These are phyloP conservation scores for Paraphaeosphaeria sporulosa DNA, from an alignment of 2,329 filamentous ascomycete genomes.

Conservation along the genomic window DNA sequence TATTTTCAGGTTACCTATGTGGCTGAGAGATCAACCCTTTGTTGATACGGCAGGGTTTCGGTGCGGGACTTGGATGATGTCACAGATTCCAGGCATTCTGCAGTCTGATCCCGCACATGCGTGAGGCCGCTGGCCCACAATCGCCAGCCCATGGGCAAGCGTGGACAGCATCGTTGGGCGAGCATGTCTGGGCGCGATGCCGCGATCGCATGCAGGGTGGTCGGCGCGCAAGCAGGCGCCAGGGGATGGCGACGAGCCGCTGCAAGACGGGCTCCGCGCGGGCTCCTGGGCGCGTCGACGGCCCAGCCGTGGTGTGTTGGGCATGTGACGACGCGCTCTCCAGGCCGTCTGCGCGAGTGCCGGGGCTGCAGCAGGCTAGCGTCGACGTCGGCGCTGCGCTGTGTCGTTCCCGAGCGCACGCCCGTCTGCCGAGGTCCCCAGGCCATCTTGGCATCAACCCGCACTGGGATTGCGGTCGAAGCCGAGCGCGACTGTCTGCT, in stretches of 20 bases:
- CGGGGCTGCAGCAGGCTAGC: too few relatives aligned
- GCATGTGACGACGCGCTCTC: neutral
- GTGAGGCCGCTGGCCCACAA: neutral
- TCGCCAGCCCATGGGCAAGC: neutral
- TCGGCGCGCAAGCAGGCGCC: constrained; percentile 7
- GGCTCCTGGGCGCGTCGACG: constrained; percentile 12
- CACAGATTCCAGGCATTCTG: neutral
- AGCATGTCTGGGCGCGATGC: neutral
- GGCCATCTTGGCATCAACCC: constrained; percentile 22
- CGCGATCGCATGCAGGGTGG: constrained; percentile 6
- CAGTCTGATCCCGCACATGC: neutral
- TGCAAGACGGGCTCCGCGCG: too few relatives aligned
- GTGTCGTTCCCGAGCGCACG: constrained; percentile 17
- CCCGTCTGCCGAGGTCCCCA: constrained; percentile 29
- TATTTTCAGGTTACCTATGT: constrained; percentile 3
- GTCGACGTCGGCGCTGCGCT: too few relatives aligned
- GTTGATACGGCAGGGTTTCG: neutral
- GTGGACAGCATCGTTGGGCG: too few relatives aligned
- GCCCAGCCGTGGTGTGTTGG: neutral
- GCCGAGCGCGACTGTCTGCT: constrained; percentile 9
- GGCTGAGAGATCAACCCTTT: constrained; percentile 2
- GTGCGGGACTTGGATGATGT: constrained; percentile 8
- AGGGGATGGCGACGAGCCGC: too few relatives aligned
- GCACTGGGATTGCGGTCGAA: constrained; percentile 24
- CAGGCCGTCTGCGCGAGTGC: too few relatives aligned